Percentiles rank a stretch among this genome's conserved stretches.
phyloP scores from a whole-genome alignment of 2,329 filamentous ascomycete genomes.

The Kalmusia sp. region DNA sequence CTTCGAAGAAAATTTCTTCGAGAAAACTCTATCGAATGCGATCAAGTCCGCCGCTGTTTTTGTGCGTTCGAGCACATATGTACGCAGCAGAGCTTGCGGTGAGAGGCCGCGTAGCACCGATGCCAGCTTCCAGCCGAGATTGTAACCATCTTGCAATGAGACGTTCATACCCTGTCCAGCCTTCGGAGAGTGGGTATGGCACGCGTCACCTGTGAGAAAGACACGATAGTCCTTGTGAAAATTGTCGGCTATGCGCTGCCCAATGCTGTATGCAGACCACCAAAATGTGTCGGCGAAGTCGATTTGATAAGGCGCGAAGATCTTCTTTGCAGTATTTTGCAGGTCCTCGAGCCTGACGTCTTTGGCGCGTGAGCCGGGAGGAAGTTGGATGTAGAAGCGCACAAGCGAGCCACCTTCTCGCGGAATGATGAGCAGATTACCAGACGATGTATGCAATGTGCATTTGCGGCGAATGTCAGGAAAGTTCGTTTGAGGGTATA shows the following conservation, averaged over 20 bases:
- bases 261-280: slow-evolving; percentile 76
- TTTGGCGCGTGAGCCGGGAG: slow-evolving; percentile 56
- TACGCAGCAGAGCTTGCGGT: slow-evolving; percentile 62
- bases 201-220: slow-evolving; percentile 75
- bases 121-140: slow-evolving; percentile 65
- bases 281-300: slow-evolving; percentile 67
- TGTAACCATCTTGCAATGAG: slow-evolving; percentile 65
- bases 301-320: slow-evolving; percentile 63
- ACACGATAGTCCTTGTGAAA: slow-evolving; percentile 71
- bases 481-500: slow-evolving; percentile 57
- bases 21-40: slow-evolving; percentile 64
- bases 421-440: slow-evolving; percentile 59
- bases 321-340: slow-evolving; percentile 58
- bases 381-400: slow-evolving; percentile 69
- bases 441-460: slow-evolving; percentile 55
- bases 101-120: slow-evolving; percentile 55
- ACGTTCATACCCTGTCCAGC: slow-evolving; percentile 72
- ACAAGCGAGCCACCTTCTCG: slow-evolving; percentile 63
- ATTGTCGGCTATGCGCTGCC: slow-evolving; percentile 72
- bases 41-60: slow-evolving; percentile 60
- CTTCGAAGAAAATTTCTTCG: slow-evolving; percentile 60
- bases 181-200: slow-evolving; percentile 74
- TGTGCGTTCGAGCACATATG: slow-evolving; percentile 67
- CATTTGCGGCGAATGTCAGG: slow-evolving; percentile 60
- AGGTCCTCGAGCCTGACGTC: slow-evolving; percentile 62